Percentiles rank a stretch among this genome's conserved stretches.
Evolutionary conservation across 441 rosid genomes (phyloP).

Genomic region (Croton setiger): DNA sequence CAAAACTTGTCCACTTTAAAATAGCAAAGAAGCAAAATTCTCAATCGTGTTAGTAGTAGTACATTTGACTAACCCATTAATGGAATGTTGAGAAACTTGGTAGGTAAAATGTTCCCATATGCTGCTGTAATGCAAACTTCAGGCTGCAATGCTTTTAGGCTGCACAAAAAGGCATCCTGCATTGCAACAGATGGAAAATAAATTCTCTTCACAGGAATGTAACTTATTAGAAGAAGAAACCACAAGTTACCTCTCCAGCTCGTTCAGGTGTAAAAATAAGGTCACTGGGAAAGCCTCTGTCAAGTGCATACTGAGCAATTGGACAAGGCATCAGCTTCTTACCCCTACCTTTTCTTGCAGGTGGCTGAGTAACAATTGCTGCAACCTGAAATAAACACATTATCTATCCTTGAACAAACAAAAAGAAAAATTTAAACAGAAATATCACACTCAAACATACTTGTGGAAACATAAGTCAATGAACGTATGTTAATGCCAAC

Average conservation of each 20-base stretch:
- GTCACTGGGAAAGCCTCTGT: conserved; percentile 73
- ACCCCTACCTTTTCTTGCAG: conserved; percentile 79
- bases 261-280: conserved; percentile 81
- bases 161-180: conserved; percentile 67
- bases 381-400: conserved; percentile 53
- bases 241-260: conserved; percentile 71
- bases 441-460: neutral
- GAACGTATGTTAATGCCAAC: too few species aligned
- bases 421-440: neutral
- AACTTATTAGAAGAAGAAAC: neutral
- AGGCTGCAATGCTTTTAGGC: conserved; percentile 72
- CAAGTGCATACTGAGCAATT: conserved; percentile 74
- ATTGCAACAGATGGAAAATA: conserved; percentile 10
- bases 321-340: conserved; percentile 75
- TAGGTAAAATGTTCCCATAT: conserved; percentile 88
- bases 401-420: conserved; percentile 1
- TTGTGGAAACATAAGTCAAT: too few species aligned
- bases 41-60: conserved; percentile 15
- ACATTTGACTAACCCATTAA: conserved; percentile 55
- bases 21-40: conserved; percentile 6
- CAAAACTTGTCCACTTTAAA: neutral
- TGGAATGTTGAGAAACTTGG: conserved; percentile 83
- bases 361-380: conserved; percentile 90
- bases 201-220: neutral
- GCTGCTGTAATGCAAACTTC: conserved; percentile 92